These are phyloP conservation scores for Cutaneotrichosporon cavernicola DNA, from an alignment of 1,284 basidiomycete species.

Conservation along the genomic window DNA sequence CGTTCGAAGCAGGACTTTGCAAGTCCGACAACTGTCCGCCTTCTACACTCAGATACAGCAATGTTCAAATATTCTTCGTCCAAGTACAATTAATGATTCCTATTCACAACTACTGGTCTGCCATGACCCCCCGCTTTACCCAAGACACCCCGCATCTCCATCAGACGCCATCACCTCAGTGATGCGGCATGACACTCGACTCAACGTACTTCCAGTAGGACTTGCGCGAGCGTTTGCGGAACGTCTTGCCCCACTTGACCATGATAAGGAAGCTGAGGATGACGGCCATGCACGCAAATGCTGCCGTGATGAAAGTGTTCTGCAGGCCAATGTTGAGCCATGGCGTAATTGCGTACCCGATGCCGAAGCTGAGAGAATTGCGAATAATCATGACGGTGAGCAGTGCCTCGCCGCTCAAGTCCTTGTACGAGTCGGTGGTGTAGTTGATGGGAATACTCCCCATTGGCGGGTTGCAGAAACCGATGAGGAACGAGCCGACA, in stretches of 20 bases:
- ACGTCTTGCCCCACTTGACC: slow-evolving; percentile 26
- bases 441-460: slow-evolving; percentile 32
- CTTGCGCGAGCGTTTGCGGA: slow-evolving; percentile 15
- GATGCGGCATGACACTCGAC: slow-evolving; percentile 16
- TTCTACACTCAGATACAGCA: background rate
- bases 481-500: slow-evolving; percentile 25
- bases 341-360: slow-evolving; percentile 29
- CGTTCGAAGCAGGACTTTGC: no score
- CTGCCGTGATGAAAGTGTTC: slow-evolving; percentile 27
- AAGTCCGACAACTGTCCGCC: no score
- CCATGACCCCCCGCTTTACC: no score
- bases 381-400: slow-evolving; percentile 29
- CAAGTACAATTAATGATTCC: background rate
- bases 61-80: background rate
- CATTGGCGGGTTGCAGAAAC: slow-evolving; percentile 24
- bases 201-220: slow-evolving; percentile 29
- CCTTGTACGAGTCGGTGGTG: slow-evolving; percentile 34
- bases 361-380: slow-evolving; percentile 21
- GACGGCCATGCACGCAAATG: slow-evolving; percentile 25
- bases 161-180: background rate
- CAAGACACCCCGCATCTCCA: background rate
- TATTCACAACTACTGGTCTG: background rate
- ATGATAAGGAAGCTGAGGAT: slow-evolving; percentile 23
- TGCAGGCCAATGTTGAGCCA: slow-evolving; percentile 28
- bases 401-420: slow-evolving; percentile 29